phyloP scores from a whole-genome alignment of 345 rosid species.

The Bruguiera parviflora region DNA sequence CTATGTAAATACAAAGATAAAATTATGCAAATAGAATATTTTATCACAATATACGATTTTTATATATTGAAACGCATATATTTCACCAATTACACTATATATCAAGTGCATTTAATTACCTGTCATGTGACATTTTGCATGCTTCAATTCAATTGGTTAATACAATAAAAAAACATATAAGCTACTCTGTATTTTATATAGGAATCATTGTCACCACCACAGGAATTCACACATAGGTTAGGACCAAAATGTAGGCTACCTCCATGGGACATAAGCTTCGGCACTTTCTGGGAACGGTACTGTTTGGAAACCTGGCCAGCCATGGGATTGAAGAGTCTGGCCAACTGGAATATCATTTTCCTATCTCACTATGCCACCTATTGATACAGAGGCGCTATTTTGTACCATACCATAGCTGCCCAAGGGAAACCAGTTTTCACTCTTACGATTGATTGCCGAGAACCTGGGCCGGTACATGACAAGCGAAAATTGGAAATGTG shows the following conservation, averaged over 20 bases:
- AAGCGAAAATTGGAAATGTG: neutral
- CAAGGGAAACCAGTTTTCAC: conserved; percentile 8
- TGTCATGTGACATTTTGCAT: too few relatives aligned
- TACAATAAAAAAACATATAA: too few relatives aligned
- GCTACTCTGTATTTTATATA: too few relatives aligned
- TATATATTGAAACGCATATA: too few relatives aligned
- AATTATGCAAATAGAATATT: too few relatives aligned
- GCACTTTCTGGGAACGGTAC: neutral
- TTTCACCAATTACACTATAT: too few relatives aligned
- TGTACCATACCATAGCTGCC: neutral
- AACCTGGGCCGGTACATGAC: neutral
- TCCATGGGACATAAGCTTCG: neutral
- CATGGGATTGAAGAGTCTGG: neutral
- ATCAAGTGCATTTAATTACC: too few relatives aligned
- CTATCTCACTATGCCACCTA: neutral
- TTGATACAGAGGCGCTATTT: neutral
- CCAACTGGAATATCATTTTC: neutral
- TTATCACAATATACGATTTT: too few relatives aligned
- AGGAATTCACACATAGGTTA: neutral
- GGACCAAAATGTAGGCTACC: too few relatives aligned
- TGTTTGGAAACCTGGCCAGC: conserved; percentile 7
- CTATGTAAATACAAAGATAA: too few relatives aligned
- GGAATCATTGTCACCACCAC: neutral
- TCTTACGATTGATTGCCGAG: conserved; percentile 12
- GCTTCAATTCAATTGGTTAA: too few relatives aligned